phyloP scores from a whole-genome alignment of 768 basidiomycete genomes.

The Mrakia blollopis region DNA sequence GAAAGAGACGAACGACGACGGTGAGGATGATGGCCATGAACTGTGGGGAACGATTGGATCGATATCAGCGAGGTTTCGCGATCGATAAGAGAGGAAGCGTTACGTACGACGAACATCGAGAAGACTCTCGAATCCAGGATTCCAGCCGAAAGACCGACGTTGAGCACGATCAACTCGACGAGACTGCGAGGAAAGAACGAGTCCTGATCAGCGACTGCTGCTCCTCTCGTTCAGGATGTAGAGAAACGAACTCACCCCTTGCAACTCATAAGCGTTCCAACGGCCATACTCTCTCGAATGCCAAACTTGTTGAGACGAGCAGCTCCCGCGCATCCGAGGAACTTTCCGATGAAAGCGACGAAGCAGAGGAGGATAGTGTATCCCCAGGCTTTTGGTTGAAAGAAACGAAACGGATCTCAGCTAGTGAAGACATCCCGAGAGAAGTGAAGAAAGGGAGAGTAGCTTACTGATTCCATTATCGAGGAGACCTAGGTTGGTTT shows the following conservation, averaged over 20 bases:
- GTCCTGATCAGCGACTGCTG: not conserved
- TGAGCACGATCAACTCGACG: constrained; percentile 86
- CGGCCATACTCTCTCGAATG: constrained; percentile 70
- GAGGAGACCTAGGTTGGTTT: constrained; percentile 72
- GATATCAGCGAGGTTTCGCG: no score
- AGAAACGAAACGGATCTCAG: not conserved
- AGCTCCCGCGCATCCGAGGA: constrained; percentile 59
- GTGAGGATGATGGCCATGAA: constrained; percentile 46
- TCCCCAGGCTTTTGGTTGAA: constrained; percentile 70
- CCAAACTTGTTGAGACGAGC: constrained; percentile 63
- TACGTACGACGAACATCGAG: constrained; percentile 69
- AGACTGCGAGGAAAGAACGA: constrained; percentile 44
- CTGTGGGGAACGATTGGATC: no score
- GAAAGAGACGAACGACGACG: not conserved
- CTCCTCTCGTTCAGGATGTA: not conserved
- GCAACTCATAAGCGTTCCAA: constrained; percentile 84
- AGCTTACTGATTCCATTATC: constrained; percentile 55
- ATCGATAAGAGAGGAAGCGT: no score
- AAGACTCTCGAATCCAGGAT: constrained; percentile 67
- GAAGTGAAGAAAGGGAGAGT: not conserved
- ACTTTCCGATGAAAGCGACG: constrained; percentile 75
- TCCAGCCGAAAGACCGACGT: constrained; percentile 67
- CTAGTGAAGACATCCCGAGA: not conserved
- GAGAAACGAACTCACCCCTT: constrained; percentile 58
- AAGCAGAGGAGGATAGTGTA: constrained; percentile 69